phyloP scores from a whole-genome alignment of 345 rosid genomes.

The Populus deltoides region DNA sequence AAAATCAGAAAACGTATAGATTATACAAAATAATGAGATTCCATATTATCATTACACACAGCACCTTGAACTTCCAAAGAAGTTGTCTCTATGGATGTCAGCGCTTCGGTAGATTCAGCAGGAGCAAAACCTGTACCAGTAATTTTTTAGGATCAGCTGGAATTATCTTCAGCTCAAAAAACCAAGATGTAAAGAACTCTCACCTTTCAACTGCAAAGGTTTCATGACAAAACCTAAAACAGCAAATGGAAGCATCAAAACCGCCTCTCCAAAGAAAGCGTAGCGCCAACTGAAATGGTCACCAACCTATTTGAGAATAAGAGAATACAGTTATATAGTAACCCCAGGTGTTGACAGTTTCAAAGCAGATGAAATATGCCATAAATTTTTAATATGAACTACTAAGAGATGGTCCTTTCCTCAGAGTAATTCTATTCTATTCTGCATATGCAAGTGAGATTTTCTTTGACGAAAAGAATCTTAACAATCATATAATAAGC shows the following conservation, averaged over 20 bases:
- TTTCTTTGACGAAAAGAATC: neutral
- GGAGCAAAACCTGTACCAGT: slow-evolving; percentile 67
- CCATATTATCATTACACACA: neutral
- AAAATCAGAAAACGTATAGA: neutral
- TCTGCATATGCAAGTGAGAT: neutral
- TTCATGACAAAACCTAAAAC: slow-evolving; percentile 72
- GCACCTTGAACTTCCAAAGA: slow-evolving; percentile 48
- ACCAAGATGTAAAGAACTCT: slow-evolving; percentile 2
- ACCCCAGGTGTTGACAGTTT: neutral
- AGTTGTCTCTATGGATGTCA: slow-evolving; percentile 41
- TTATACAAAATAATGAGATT: neutral
- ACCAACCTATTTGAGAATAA: slow-evolving; percentile 56
- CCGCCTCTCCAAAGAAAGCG: slow-evolving; percentile 91
- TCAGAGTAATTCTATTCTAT: neutral
- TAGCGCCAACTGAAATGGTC: slow-evolving; percentile 65
- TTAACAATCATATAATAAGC: slow-evolving; percentile 20
- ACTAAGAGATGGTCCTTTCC: neutral
- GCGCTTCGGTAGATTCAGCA: slow-evolving; percentile 37
- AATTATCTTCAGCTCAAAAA: slow-evolving; percentile 1
- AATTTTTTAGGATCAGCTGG: slow-evolving; percentile 20
- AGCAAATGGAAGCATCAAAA: slow-evolving; percentile 88
- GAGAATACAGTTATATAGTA: slow-evolving; percentile 11
- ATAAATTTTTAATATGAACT: neutral
- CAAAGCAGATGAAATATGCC: neutral
- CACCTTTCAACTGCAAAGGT: slow-evolving; percentile 91